phyloP scores from a whole-genome alignment of 352 stramenopile species.

The Phytophthora palmivora region DNA sequence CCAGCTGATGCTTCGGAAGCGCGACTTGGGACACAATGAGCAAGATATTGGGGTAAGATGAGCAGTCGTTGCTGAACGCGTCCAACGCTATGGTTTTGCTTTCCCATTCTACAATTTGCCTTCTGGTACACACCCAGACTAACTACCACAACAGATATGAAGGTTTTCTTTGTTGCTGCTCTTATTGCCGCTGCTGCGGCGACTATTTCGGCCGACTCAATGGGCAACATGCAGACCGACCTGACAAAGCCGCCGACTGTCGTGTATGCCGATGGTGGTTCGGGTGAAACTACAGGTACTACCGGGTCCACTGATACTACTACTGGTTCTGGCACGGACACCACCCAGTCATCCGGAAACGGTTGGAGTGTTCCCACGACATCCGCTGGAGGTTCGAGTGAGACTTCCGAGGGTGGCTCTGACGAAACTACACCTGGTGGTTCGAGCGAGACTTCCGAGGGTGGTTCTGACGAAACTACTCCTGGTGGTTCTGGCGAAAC shows the following conservation, averaged over 20 bases:
- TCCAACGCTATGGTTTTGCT: not conserved
- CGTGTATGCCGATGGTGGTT: constrained; percentile 19
- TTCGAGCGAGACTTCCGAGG: too few species aligned
- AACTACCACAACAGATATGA: constrained; percentile 27
- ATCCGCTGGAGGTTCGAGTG: constrained; percentile 2
- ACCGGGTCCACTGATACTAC: constrained; percentile 9
- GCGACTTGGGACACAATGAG: constrained; percentile 10
- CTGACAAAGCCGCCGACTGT: constrained; percentile 17
- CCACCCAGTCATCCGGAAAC: too few species aligned
- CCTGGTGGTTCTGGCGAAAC: too few species aligned
- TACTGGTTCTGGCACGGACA: not conserved
- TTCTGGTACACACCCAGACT: constrained; percentile 23
- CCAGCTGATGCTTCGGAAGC: constrained; percentile 25
- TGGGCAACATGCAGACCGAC: constrained; percentile 18
- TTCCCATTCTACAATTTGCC: constrained; percentile 37
- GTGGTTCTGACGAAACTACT: too few species aligned
- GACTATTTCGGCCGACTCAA: constrained; percentile 28
- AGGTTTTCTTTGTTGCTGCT: constrained; percentile 28
- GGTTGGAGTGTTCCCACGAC: constrained; percentile 1
- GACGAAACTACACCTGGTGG: too few species aligned
- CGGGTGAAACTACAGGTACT: constrained; percentile 12
- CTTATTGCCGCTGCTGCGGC: constrained; percentile 24
- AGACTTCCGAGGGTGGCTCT: constrained; percentile 5
- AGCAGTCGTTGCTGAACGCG: constrained; percentile 13
- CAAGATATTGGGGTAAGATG: constrained; percentile 34